Evolutionary conservation across 2,329 filamentous ascomycete species (phyloP), one percentile per base, ranked within the genome.

Genomic region (Penicillium sp.): DNA sequence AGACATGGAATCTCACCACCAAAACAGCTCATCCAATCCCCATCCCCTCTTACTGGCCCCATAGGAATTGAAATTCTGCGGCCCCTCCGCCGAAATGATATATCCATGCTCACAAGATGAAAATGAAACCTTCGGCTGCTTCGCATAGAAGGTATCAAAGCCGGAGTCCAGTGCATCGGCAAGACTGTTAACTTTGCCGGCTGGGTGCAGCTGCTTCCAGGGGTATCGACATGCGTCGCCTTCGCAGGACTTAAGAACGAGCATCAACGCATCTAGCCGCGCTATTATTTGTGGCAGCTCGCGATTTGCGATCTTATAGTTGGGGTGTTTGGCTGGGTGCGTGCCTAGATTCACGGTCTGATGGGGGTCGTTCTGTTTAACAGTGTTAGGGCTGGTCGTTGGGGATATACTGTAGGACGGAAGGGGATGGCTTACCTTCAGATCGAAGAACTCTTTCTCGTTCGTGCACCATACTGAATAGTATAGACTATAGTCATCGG

Each of bases 401-500:
- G 21, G 35, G 21, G 35, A 35, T 21, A 29, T 10, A 18, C 25
- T 25, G 9, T 31, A 4, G 21, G 31, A 9, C 27, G 16, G 8
- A 5, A 41, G 13, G 46, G 27, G 6, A 38, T 23, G 16, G 63
- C 73, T 57, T 67, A 82, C 83, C 63, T 75, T 80, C 38, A 87
- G 63, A 58, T 88, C 79, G 65, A 88, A 89, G 2, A 87, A 77
- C 66, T 89, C 86, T 52, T 83, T 81, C 63, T 88, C 85, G 49
- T 84, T 84, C 15, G 73, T 86, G 64, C 87, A 89, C 86, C 86
- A 89, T 0, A 88, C 83, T 0, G 84, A 80, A 62, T 89, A 89
- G 57, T 85, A 83, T 6, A 88, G 66, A 62, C 80, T 83, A 63
- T 88, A 88, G 5, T 72, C 69, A 2, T 78, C 66, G 0, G 78